A percentile compares a stretch with the other conserved stretches of the same genome.
Evolutionary conservation across 208 protist genomes (phyloP).

Genomic region (Wallacemonas collosoma): DNA sequence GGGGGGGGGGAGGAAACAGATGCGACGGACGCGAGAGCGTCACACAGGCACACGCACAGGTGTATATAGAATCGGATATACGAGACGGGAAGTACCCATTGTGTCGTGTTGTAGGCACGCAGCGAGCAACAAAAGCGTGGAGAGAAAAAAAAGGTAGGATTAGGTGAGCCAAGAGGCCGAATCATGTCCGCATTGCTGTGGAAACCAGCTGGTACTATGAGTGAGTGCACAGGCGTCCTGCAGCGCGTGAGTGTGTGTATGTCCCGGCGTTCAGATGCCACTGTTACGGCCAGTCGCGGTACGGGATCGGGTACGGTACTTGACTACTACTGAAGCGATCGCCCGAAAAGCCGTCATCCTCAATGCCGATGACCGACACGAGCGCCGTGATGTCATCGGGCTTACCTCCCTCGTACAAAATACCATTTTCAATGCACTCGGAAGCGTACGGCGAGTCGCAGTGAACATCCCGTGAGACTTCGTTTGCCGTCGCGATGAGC

Average conservation of each 20-base stretch:
- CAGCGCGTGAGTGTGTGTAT: neutral
- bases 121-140: neutral
- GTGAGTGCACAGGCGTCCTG: neutral
- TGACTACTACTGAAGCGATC: constrained; percentile 51
- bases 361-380: constrained; percentile 53
- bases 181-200: too few species aligned
- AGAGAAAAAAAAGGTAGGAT: neutral
- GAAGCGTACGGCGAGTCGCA: constrained; percentile 65
- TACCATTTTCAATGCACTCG: constrained; percentile 62
- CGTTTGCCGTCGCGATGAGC: constrained; percentile 37
- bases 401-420: constrained; percentile 75
- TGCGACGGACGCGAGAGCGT: neutral
- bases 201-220: too few species aligned
- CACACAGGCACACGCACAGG: neutral
- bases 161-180: too few species aligned
- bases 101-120: neutral
- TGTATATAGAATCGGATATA: neutral
- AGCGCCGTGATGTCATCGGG: constrained; percentile 80
- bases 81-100: neutral
- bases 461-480: constrained; percentile 43
- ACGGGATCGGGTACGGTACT: constrained; percentile 46
- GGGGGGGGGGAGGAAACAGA: neutral
- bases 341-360: constrained; percentile 39
- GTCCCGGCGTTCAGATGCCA: neutral
- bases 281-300: constrained; percentile 65